Evolutionary conservation across 768 basidiomycete genomes (phyloP).

Genomic region (Lentinula detonsa): DNA sequence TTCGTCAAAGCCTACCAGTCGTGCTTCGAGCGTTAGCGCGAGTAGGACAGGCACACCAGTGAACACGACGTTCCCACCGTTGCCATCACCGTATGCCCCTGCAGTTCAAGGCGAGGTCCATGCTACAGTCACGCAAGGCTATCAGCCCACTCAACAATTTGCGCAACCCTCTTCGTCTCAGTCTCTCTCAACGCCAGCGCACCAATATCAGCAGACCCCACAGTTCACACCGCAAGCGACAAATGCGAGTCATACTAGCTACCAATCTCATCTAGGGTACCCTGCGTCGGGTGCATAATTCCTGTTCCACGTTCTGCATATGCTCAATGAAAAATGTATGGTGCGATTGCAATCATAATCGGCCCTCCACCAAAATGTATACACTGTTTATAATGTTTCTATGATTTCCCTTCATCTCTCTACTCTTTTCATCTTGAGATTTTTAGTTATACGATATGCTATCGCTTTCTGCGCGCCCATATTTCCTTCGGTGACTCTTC

Average conservation of each 20-base stretch:
- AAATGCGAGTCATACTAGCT: not conserved
- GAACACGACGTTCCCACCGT: not conserved
- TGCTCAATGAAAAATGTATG: not conserved
- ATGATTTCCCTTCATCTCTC: not conserved
- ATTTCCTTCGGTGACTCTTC: not conserved
- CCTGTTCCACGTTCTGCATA: not conserved
- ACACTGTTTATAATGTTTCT: not conserved
- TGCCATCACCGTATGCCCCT: not conserved
- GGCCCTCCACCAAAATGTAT: not conserved
- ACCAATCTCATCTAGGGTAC: not conserved
- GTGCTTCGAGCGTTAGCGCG: constrained; percentile 1
- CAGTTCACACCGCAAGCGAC: not conserved
- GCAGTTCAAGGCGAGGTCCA: not conserved
- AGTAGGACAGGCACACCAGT: constrained; percentile 3
- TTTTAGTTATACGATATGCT: constrained; percentile 2
- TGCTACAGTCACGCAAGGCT: not conserved
- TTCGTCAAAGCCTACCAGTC: not conserved
- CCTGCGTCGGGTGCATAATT: not conserved
- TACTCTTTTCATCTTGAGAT: not conserved
- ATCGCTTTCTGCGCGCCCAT: not conserved
- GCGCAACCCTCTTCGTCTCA: not conserved
- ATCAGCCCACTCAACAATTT: not conserved
- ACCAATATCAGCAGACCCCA: not conserved
- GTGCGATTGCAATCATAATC: not conserved
- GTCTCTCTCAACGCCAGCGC: not conserved